These are phyloP conservation scores for Agastache rugosa DNA, from an alignment of 257 asterid genomes.

Conservation along the genomic window DNA sequence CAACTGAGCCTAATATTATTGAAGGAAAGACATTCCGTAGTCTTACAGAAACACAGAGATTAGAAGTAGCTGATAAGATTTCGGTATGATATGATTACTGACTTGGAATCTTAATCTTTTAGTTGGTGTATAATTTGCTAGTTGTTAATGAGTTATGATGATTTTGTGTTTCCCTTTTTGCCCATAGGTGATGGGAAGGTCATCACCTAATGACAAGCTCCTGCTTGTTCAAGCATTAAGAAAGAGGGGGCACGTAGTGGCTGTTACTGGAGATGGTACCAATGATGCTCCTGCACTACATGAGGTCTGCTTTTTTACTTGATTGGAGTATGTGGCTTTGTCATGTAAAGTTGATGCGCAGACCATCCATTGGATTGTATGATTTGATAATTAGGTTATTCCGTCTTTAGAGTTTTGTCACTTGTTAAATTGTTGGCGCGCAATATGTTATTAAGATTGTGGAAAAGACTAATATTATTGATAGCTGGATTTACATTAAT, in stretches of 20 bases:
- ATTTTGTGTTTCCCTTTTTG: conserved; percentile 23
- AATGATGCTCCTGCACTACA: conserved; percentile 99
- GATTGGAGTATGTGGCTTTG: conserved; percentile 4
- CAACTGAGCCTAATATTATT: conserved; percentile 78
- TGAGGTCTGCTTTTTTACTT: conserved; percentile 64
- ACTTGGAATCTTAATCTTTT: background rate
- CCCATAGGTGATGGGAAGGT: conserved; percentile 95
- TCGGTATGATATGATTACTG: conserved; percentile 63
- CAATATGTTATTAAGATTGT: background rate
- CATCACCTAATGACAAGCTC: conserved; percentile 95
- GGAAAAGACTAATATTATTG: background rate
- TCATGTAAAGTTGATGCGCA: conserved; percentile 10
- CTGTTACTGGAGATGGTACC: conserved; percentile 99
- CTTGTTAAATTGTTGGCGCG: background rate
- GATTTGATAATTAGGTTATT: background rate
- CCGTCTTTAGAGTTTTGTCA: background rate
- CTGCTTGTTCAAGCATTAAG: conserved; percentile 96
- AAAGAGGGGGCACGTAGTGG: conserved; percentile 90
- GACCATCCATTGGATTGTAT: conserved; percentile 6
- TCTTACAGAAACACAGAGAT: conserved; percentile 64
- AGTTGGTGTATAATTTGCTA: background rate
- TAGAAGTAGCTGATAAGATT: conserved; percentile 81
- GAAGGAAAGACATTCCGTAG: conserved; percentile 86
- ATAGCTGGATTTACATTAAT: background rate
- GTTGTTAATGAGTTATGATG: conserved; percentile 17